These are phyloP conservation scores for Coccomyxa subellipsoidea DNA, from an alignment of 163 green algal genomes.

Conservation along the genomic window DNA sequence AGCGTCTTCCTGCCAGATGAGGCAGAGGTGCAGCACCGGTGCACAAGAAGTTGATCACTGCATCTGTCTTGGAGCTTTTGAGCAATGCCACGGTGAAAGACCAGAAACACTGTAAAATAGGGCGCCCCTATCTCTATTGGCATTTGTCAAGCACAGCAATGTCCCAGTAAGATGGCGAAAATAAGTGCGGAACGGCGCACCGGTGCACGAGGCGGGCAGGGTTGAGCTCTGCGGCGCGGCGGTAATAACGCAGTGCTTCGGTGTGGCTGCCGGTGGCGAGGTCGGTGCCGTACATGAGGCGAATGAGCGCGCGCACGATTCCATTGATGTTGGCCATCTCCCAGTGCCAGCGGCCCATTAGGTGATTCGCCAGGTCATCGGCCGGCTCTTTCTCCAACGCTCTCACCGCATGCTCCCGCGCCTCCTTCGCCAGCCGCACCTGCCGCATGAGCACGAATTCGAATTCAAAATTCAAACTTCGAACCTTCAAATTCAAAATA, in stretches of 20 bases:
- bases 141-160: neutral
- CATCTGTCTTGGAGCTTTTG: too few relatives aligned
- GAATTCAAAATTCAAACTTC: neutral
- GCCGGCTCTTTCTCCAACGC: constrained; percentile 11
- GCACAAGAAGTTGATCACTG: too few relatives aligned
- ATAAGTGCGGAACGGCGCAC: neutral
- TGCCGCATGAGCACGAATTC: constrained; percentile 13
- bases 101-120: too few relatives aligned
- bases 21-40: too few relatives aligned
- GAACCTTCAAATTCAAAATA: neutral
- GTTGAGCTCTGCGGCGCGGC: constrained; percentile 45
- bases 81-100: too few relatives aligned
- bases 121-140: too few relatives aligned
- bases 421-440: constrained; percentile 19
- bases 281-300: constrained; percentile 59
- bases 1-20: too few relatives aligned
- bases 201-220: constrained; percentile 61
- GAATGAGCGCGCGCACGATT: constrained; percentile 61
- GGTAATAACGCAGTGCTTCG: constrained; percentile 55
- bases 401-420: constrained; percentile 15
- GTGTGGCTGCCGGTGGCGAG: constrained; percentile 54
- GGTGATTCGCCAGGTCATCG: constrained; percentile 77
- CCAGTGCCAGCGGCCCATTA: constrained; percentile 76
- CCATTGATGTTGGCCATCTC: constrained; percentile 76
- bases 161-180: neutral